A percentile compares a stretch with the other conserved stretches of the same genome.
These are phyloP conservation scores for Aspergillus homomorphus DNA, from an alignment of 495 filamentous ascomycete species.

Conservation along the genomic window DNA sequence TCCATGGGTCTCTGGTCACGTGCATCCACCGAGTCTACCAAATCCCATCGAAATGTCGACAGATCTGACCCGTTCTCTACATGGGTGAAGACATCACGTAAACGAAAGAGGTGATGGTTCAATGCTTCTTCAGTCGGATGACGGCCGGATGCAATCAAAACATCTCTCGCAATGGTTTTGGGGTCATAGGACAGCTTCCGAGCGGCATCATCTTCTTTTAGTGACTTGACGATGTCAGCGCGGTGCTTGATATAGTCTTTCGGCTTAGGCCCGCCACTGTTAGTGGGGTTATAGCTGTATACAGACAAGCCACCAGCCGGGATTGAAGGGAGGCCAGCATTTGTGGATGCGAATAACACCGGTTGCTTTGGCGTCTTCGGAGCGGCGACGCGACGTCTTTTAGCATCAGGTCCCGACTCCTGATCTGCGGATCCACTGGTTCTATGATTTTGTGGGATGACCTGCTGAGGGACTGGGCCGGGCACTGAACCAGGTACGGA, in stretches of 20 bases:
- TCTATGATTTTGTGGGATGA: neutral
- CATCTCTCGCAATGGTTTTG: constrained; percentile 62
- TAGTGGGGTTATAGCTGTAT: constrained; percentile 12
- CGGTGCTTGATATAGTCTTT: constrained; percentile 18
- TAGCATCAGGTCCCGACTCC: neutral
- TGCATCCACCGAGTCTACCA: constrained; percentile 47
- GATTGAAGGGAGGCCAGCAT: neutral
- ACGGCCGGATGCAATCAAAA: constrained; percentile 57
- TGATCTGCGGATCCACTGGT: neutral
- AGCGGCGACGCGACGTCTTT: constrained; percentile 2
- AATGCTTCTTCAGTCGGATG: constrained; percentile 55
- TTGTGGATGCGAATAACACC: neutral
- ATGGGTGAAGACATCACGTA: constrained; percentile 41
- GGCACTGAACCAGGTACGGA: neutral
- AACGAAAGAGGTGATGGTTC: constrained; percentile 56
- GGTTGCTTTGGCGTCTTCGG: neutral
- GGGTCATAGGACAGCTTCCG: constrained; percentile 52
- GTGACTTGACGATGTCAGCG: constrained; percentile 34
- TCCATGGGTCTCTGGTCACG: constrained; percentile 9
- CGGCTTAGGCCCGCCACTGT: constrained; percentile 1
- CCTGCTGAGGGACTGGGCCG: neutral
- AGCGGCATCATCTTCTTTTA: constrained; percentile 47
- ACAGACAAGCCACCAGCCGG: neutral
- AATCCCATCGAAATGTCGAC: constrained; percentile 64
- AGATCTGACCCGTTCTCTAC: constrained; percentile 51